A percentile compares a stretch with the other conserved stretches of the same genome.
phyloP scores from a whole-genome alignment of 495 filamentous ascomycete species.

The Neurospora intermedia region DNA sequence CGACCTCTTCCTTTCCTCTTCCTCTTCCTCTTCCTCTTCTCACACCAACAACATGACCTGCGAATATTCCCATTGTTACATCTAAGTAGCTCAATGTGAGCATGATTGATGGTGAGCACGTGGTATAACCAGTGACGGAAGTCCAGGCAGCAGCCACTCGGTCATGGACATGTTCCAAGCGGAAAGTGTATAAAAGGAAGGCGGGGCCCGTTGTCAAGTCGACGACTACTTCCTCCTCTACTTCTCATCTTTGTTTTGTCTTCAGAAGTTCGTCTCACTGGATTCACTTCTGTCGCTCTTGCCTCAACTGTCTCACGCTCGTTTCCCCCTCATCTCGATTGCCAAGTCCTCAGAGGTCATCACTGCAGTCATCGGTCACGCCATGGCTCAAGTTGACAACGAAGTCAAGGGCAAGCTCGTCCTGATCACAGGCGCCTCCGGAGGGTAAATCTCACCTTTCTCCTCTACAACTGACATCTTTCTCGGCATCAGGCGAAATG shows the following conservation, averaged over 20 bases:
- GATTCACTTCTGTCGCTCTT: neutral
- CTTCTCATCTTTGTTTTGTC: neutral
- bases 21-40: neutral
- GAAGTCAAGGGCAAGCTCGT: conserved; percentile 47
- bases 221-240: neutral
- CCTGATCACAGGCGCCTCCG: conserved; percentile 55
- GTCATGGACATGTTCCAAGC: neutral
- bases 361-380: neutral
- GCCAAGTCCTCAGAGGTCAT: neutral
- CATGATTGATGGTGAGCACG: neutral
- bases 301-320: neutral
- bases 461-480: neutral
- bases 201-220: neutral
- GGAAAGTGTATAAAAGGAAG: neutral
- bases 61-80: neutral
- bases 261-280: neutral
- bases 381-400: conserved; percentile 32
- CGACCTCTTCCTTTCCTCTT: neutral
- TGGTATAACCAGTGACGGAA: neutral
- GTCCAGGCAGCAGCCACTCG: neutral
- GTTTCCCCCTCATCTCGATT: neutral
- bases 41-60: neutral
- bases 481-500: neutral
- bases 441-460: conserved; percentile 38
- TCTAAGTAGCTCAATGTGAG: neutral